Percentiles rank a stretch among this genome's conserved stretches.
These are phyloP conservation scores for Phaeomoniella chlamydospora DNA, from an alignment of 2,329 filamentous ascomycete species.

Conservation along the genomic window DNA sequence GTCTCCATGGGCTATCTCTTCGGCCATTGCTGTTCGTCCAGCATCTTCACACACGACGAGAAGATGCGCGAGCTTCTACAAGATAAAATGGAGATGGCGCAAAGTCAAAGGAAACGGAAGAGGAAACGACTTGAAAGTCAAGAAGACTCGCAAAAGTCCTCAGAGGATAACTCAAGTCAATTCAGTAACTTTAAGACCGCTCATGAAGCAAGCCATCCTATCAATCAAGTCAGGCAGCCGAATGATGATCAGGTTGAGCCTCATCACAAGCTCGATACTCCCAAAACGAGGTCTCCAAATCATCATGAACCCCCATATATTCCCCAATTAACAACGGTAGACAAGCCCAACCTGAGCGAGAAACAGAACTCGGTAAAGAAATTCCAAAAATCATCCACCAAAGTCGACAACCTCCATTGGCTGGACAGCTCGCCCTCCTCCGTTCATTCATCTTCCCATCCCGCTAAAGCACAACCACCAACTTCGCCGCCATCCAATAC, in stretches of 20 bases:
- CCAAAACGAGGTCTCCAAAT: too few relatives aligned
- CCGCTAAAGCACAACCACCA: too few relatives aligned
- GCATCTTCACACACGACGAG: constrained; percentile 49
- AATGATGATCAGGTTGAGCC: too few relatives aligned
- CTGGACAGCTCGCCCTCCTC: not conserved
- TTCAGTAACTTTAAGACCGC: not conserved
- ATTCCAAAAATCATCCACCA: not conserved
- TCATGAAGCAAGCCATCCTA: not conserved
- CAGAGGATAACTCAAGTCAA: not conserved
- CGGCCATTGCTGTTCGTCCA: constrained; percentile 49
- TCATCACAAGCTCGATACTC: too few relatives aligned
- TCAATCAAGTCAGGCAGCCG: too few relatives aligned
- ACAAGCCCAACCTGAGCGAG: not conserved
- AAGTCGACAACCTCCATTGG: not conserved
- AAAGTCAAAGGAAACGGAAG: constrained; percentile 11
- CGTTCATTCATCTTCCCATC: too few relatives aligned
- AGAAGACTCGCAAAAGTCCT: not conserved
- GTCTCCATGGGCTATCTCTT: constrained; percentile 58
- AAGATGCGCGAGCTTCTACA: constrained; percentile 33
- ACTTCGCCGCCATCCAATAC: too few relatives aligned
- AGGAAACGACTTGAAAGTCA: constrained; percentile 3
- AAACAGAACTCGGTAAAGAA: not conserved
- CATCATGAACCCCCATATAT: too few relatives aligned
- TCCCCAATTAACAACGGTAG: too few relatives aligned
- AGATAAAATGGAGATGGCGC: constrained; percentile 8